Percentiles rank a stretch among this genome's conserved stretches.
phyloP scores from a whole-genome alignment of 2,329 filamentous ascomycete species.

The Mariannaea elegans region DNA sequence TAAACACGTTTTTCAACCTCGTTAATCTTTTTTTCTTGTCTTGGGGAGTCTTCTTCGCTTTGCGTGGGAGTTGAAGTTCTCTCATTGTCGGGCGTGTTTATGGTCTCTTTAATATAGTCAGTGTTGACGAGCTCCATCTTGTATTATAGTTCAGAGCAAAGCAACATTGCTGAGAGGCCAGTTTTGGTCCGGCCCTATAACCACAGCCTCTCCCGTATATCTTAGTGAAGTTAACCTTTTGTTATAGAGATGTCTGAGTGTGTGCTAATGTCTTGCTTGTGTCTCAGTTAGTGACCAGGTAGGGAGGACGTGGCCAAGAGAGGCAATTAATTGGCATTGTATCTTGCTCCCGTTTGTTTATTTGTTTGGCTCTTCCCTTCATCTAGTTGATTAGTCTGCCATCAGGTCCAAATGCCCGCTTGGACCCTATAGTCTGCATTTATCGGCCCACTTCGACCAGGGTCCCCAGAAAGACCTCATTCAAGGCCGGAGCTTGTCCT shows the following conservation, averaged over 20 bases:
- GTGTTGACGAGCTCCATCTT: constrained; percentile 40
- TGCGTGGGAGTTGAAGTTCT: background rate
- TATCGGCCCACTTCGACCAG: constrained; percentile 1
- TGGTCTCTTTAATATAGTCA: constrained; percentile 45
- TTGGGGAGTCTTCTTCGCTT: constrained; percentile 28
- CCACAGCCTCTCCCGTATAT: background rate
- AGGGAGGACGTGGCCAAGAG: background rate
- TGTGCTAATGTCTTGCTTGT: too few relatives aligned
- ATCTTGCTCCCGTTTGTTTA: constrained; percentile 3
- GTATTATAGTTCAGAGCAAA: constrained; percentile 40
- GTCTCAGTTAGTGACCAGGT: background rate
- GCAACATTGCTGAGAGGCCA: constrained; percentile 48
- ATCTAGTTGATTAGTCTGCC: background rate
- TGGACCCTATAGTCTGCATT: background rate
- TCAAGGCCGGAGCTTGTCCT: background rate
- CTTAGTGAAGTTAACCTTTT: background rate
- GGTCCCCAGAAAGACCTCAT: background rate
- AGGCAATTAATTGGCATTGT: constrained; percentile 2
- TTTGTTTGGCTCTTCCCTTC: background rate
- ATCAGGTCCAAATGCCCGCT: too few relatives aligned
- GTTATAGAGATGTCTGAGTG: background rate
- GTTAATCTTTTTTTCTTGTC: constrained; percentile 27
- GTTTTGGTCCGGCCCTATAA: constrained; percentile 49
- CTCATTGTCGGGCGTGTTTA: constrained; percentile 48
- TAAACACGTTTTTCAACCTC: constrained; percentile 34